Evolutionary conservation across 345 rosid genomes (phyloP).

Genomic region (Corchorus capsularis): DNA sequence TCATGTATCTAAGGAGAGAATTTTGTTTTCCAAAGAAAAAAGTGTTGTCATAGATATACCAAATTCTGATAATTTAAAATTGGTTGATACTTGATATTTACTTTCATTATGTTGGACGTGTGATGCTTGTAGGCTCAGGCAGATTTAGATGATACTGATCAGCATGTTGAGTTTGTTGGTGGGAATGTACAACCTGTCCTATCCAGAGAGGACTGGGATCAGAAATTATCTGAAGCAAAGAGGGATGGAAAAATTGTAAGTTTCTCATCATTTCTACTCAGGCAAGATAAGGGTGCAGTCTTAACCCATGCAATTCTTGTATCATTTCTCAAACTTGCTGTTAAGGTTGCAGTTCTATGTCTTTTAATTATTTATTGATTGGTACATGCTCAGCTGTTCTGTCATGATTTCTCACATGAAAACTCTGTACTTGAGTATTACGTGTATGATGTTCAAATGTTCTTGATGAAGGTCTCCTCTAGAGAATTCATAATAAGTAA

Average conservation of each 20-base stretch:
- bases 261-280: not conserved
- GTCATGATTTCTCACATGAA: not conserved
- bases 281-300: not conserved
- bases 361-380: not conserved
- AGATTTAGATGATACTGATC: slow-evolving; percentile 39
- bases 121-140: slow-evolving; percentile 33
- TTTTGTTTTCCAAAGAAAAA: not conserved
- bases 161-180: slow-evolving; percentile 52
- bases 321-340: not conserved
- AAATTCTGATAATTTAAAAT: not conserved
- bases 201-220: slow-evolving; percentile 72
- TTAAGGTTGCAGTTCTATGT: not conserved
- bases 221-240: slow-evolving; percentile 68
- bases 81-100: not conserved
- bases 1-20: not conserved
- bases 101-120: not conserved
- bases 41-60: not conserved
- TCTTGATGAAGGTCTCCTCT: not conserved
- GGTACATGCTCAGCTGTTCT: not conserved
- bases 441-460: not conserved
- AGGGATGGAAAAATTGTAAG: slow-evolving; percentile 69
- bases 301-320: slow-evolving; percentile 3
- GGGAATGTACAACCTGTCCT: slow-evolving; percentile 62
- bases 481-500: not conserved
- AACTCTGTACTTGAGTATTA: not conserved